Base-by-base conservation (phyloP, 1,284 basidiomycete species). In the Rhodotorula sp. region DNA sequence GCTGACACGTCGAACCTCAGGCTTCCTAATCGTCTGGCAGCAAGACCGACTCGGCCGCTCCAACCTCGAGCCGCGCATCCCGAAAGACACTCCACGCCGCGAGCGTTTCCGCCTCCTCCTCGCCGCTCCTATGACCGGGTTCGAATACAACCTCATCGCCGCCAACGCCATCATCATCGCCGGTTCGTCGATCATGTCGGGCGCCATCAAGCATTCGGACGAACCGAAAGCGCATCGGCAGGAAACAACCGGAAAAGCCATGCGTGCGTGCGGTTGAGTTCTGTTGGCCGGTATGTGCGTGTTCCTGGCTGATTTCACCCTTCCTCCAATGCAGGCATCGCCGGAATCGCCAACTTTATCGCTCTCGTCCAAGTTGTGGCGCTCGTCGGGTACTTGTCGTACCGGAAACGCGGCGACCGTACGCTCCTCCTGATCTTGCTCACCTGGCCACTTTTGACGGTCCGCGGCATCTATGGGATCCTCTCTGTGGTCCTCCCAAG, bases 21-120 rank as follows among this genome's bases (percentile, higher is more conserved):
- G 75, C 46, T 77, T 65, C 64, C 63, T 78, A 8, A 70, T 78
- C 46, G 65, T 69, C 24, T 78, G 76, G 75, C 75, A 77, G 51
- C 69, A 69, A 26, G 57, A 71, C 22, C 60, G 69, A 48, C 44
- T 62, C 33, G 60, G 58, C 29, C 18, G 20, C 3, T 60, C 57
- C 6, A 30, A 33, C 37, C 46, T 65, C 37, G 64, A 65, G 24
- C 64, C 64, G 29, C 57, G 49, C 14, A 48, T 65, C 30, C 48
- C 64, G 1, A 59, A 59, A 22, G 64, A 49, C 18, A 51, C 49
- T 4, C 57, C 64, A 0, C 26, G 4, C 12, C 20, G 33, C 37
- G 57, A 60, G 20, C 37, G 42, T 18, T 22, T 53, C 37, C 49
- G 42, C 48, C 24, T 44, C 37, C 24, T 30, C 18, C 17, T 48